Evolutionary conservation across 805 yeast genomes (phyloP), one percentile per base, ranked within the genome.

Genomic region (Wickerhamomyces alni): DNA sequence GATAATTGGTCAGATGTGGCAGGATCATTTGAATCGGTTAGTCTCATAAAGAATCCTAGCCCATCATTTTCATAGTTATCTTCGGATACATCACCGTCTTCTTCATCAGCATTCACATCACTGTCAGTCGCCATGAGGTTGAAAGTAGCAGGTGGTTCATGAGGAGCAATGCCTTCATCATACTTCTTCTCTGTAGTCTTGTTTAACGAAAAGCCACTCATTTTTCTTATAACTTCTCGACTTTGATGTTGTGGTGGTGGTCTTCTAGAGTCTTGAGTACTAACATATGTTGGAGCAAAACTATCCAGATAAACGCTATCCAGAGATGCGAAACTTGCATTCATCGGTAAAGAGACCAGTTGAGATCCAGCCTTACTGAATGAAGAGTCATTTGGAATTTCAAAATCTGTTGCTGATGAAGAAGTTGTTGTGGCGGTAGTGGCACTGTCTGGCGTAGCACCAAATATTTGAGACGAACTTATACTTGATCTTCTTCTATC

Each of bases 241-340:
- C 9, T 21, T 21, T 21, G 24, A 7, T 26, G 28, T 26, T 25
- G 26, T 19, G 21, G 17, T 15, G 29, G 32, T 13, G 34, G 34
- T 31, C 26, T 31, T 31, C 34, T 31, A n/a, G 34, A 31, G 11
- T 31, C 34, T 31, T 31, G 34, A 10, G 34, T n/a, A 13, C n/a
- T 34, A 5, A 13, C 30, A 37, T 48, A 51, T 10, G 46, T 35
- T 9, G 51, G 39, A 2, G 53, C 69, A 43, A 70, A 67, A 43
- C 69, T 74, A 38, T 77, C 82, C 47, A 77, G 72, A 53, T 80
- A 79, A 43, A 75, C 71, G 55, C 88, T 78, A 52, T 81, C 88
- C 53, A 84, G 62, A 0, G 89, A 82, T 1, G 91, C 91, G 66
- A 82, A 82, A 45, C 88, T 81, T 31, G 84, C 85, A 44, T 77